Base-by-base conservation (phyloP, 2,329 filamentous ascomycete species). In the Fusarium dimerum region DNA sequence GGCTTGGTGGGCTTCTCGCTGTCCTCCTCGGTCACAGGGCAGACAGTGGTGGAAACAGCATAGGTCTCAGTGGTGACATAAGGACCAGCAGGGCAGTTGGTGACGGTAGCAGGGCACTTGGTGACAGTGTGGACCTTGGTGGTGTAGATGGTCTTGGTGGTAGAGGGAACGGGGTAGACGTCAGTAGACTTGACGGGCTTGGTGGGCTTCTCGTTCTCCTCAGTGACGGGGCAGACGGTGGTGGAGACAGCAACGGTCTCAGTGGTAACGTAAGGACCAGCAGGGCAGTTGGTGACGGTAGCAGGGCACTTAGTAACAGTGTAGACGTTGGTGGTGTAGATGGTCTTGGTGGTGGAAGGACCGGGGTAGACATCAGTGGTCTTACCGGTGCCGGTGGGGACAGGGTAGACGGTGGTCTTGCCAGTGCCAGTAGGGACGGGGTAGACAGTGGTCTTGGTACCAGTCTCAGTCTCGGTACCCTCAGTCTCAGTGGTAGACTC, bases 41-140 rank as follows among this genome's bases (percentile, higher is more conserved):
- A 76, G 49, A 76, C 65, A 6, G 75, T 77, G 41, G 73, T 77
- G 38, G 69, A 74, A 44, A 69, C 48, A 18, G 68, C 60, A 29
- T 65, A 55, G n/a, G 69, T 70, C 57, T 68, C 59, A 8, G 66
- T 71, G 46, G 65, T 64, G 49, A 65, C 67, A 58, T 58, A 58
- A 51, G 57, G 59, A 30, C 59, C 20, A 26, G 20, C 53, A 41
- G 59, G 20, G 40, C 18, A 42, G 40, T 42, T 18, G 12, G 11
- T 12, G 40, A 42, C 36, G 48, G 44, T 44, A 32, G 48, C 52
- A 16, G 64, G 67, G 58, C 66, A 68, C 48, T 60, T 52, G 20
- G 63, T 56, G 15, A 59, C 54, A 36, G 61, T 62, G 50, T 59
- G 48, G 11, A 50, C 51, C 34, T 50, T 52, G 12, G 59, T 62